These are phyloP conservation scores for Rosa multiflora DNA, from an alignment of 306 rosid genomes.

Conservation along the genomic window DNA sequence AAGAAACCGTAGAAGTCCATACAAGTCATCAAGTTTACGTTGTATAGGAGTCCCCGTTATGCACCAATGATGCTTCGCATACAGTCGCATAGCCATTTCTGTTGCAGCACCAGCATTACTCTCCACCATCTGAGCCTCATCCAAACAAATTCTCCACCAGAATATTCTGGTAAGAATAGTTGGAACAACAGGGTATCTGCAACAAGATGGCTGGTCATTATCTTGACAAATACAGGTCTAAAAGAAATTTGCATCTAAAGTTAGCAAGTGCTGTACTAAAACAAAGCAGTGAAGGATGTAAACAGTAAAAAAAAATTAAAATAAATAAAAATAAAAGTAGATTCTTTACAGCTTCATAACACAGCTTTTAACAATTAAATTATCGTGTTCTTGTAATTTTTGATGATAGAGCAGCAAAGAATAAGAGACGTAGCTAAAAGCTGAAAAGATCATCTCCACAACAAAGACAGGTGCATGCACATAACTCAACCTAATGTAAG, in stretches of 20 bases:
- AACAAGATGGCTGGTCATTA: conserved; percentile 20
- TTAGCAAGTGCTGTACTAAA: conserved; percentile 8
- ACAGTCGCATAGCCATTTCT: conserved; percentile 87
- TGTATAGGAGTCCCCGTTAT: conserved; percentile 96
- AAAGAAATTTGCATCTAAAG: conserved; percentile 5
- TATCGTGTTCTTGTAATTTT: not conserved
- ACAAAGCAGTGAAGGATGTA: not conserved
- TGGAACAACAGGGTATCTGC: conserved; percentile 90
- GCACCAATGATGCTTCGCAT: conserved; percentile 88
- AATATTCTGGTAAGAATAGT: conserved; percentile 85
- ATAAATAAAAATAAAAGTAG: not conserved
- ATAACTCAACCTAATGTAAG: not conserved
- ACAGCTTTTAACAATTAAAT: not conserved
- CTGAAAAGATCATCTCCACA: not conserved
- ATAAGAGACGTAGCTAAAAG: not conserved
- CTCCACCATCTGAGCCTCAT: conserved; percentile 99
- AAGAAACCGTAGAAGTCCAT: conserved; percentile 79
- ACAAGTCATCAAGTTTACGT: conserved; percentile 84
- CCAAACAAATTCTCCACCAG: conserved; percentile 99
- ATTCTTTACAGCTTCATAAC: not conserved
- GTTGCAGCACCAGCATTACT: conserved; percentile 77
- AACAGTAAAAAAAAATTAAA: too few relatives aligned
- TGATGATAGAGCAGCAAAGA: not conserved
- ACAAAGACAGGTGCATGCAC: not conserved
- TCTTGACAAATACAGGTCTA: conserved; percentile 14